These are phyloP conservation scores for Nissolia schottii DNA, from an alignment of 306 rosid species.

Conservation along the genomic window DNA sequence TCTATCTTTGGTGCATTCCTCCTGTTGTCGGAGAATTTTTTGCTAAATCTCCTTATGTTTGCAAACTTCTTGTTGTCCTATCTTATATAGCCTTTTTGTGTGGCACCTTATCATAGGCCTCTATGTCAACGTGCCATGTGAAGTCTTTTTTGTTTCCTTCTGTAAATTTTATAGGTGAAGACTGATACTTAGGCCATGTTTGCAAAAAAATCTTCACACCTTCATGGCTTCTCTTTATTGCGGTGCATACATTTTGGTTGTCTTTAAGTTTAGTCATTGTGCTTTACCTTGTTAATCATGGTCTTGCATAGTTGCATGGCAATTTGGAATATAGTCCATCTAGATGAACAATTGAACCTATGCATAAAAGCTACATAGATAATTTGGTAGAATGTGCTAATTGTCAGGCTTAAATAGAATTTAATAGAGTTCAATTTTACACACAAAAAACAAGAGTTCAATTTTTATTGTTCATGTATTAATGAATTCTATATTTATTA, in stretches of 20 bases:
- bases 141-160: neutral
- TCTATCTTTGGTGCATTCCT: neutral
- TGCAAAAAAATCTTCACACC: neutral
- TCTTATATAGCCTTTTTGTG: neutral
- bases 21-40: no score
- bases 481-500: neutral
- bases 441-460: no score
- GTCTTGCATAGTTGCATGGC: no score
- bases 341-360: no score
- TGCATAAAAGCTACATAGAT: neutral
- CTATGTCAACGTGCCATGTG: neutral
- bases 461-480: neutral
- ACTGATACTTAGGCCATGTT: neutral
- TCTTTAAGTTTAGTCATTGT: no score
- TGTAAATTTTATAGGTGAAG: neutral
- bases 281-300: no score
- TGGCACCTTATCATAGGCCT: neutral
- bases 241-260: no score
- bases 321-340: neutral
- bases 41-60: no score
- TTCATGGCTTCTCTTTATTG: no score
- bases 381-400: neutral
- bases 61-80: no score
- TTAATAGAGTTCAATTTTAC: no score
- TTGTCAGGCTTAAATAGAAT: neutral